A percentile compares a stretch with the other conserved stretches of the same genome.
Conservation (phyloP, 306 rosid species). For the Elaeagnus macrophylla region DNA sequence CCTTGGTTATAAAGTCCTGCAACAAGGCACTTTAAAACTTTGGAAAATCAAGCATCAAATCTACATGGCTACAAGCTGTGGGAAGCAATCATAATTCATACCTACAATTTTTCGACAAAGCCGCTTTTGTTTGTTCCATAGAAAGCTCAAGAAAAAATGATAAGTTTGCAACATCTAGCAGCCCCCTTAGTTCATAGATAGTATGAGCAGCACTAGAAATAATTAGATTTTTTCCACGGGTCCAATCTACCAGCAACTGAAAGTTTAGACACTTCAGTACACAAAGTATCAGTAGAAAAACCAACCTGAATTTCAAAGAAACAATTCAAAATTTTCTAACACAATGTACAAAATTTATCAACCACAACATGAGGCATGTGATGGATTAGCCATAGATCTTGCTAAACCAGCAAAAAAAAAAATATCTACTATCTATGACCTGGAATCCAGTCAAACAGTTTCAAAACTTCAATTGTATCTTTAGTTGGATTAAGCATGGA, state of each 20-base stretch:
- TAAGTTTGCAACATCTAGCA: slow-evolving; percentile 77
- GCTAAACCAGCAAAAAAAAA: no score
- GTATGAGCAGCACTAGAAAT: slow-evolving; percentile 65
- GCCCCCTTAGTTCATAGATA: slow-evolving; percentile 70
- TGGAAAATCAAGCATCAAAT: slow-evolving; percentile 10
- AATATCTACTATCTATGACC: no score
- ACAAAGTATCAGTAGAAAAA: slow-evolving; percentile 6
- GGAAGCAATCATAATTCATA: slow-evolving; percentile 34
- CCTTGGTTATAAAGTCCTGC: slow-evolving; percentile 62
- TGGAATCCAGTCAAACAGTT: no score
- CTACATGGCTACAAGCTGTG: slow-evolving; percentile 4
- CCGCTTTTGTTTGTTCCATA: slow-evolving; percentile 64
- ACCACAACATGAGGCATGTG: background rate
- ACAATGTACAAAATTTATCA: background rate
- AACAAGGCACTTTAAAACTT: slow-evolving; percentile 11
- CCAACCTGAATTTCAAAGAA: background rate
- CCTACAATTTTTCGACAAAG: slow-evolving; percentile 81
- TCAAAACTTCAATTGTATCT: no score
- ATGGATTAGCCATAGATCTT: background rate
- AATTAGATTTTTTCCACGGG: slow-evolving; percentile 56
- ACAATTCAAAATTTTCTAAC: background rate
- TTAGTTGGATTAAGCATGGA: no score
- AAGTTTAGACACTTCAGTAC: slow-evolving; percentile 12
- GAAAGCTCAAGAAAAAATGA: slow-evolving; percentile 64
- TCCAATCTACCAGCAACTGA: slow-evolving; percentile 82